Percentiles rank a stretch among this genome's conserved stretches.
Evolutionary conservation across 768 basidiomycete species (phyloP).

Genomic region (Leccinum fibrillosum): DNA sequence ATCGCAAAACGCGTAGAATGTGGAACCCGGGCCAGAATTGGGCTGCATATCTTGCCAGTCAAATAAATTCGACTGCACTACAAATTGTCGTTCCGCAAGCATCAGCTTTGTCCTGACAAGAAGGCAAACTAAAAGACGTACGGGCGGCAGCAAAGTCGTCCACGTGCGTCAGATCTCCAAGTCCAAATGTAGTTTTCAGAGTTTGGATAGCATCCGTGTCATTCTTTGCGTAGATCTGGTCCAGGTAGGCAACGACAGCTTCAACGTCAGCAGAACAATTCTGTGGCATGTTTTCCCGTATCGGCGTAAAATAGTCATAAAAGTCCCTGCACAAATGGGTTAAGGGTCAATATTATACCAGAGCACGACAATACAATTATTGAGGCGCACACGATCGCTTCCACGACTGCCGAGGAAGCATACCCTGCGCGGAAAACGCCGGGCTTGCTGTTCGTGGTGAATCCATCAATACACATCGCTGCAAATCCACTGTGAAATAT

Average conservation of each 20-base stretch:
- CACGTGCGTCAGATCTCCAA: constrained; percentile 52
- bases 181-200: constrained; percentile 58
- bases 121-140: constrained; percentile 21
- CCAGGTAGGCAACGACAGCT: constrained; percentile 59
- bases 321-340: constrained; percentile 16
- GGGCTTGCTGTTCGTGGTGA: constrained; percentile 31
- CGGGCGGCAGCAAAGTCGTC: constrained; percentile 65
- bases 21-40: no score
- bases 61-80: constrained; percentile 52
- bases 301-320: constrained; percentile 63
- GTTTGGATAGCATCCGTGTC: constrained; percentile 45
- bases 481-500: neutral
- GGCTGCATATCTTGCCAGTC: no score
- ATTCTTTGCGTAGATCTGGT: constrained; percentile 48
- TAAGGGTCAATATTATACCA: neutral
- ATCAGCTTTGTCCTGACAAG: neutral
- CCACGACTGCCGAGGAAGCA: constrained; percentile 45
- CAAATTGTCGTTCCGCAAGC: constrained; percentile 25
- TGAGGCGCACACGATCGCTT: constrained; percentile 38
- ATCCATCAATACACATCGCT: neutral
- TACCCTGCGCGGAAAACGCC: constrained; percentile 41
- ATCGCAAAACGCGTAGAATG: constrained; percentile 41
- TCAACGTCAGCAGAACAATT: constrained; percentile 76
- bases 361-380: neutral
- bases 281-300: constrained; percentile 60